Evolutionary conservation across 2,329 filamentous ascomycete genomes (phyloP).

Genomic region (Curvularia sp.): DNA sequence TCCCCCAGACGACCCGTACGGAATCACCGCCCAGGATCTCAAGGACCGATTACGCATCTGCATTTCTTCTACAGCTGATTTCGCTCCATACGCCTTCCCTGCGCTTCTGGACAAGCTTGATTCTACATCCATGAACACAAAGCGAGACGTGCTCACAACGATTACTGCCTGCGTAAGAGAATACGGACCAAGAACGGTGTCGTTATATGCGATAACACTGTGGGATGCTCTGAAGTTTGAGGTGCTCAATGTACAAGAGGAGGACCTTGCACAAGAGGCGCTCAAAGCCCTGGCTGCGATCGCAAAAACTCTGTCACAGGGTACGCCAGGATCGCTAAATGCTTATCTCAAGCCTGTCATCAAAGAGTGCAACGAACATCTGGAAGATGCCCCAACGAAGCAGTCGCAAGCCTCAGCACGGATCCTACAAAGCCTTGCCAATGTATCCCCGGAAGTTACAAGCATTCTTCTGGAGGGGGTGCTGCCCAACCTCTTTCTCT

Average conservation of each 20-base stretch:
- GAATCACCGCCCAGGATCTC: conserved; percentile 71
- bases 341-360: conserved; percentile 66
- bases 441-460: conserved; percentile 62
- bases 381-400: conserved; percentile 72
- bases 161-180: conserved; percentile 65
- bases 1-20: conserved; percentile 72
- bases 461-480: conserved; percentile 63
- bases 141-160: conserved; percentile 71
- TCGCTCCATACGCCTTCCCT: conserved; percentile 72
- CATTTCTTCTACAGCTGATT: conserved; percentile 66
- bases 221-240: conserved; percentile 76
- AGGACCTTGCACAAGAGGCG: conserved; percentile 67
- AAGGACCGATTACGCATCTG: conserved; percentile 70
- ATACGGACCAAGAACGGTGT: conserved; percentile 66
- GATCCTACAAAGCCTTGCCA: conserved; percentile 64
- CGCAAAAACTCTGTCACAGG: conserved; percentile 61
- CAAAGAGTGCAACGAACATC: conserved; percentile 71
- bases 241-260: conserved; percentile 70
- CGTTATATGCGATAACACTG: conserved; percentile 68
- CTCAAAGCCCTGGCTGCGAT: conserved; percentile 63
- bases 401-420: conserved; percentile 70
- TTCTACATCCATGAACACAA: conserved; percentile 71
- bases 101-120: conserved; percentile 72
- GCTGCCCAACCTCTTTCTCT: conserved; percentile 63
- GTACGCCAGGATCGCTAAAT: conserved; percentile 56